Evolutionary conservation across 2,329 filamentous ascomycete species (phyloP).

Genomic region (Penicillium nordicum): DNA sequence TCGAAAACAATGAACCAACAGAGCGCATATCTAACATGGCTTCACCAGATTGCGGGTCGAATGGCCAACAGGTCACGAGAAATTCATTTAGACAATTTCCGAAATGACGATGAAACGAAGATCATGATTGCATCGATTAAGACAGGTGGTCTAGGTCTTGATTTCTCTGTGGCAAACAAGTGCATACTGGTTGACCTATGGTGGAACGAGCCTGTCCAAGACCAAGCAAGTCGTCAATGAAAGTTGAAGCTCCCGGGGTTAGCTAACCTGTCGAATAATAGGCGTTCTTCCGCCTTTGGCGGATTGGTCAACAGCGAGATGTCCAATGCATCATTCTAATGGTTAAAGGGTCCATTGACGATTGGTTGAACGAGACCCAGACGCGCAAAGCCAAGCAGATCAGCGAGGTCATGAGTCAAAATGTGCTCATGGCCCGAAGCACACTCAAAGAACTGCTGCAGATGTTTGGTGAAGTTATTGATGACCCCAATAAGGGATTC

Average conservation of each 20-base stretch:
- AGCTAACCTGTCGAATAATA: background rate
- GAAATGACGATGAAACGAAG: conserved; percentile 33
- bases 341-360: conserved; percentile 57
- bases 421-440: conserved; percentile 13
- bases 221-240: conserved; percentile 48
- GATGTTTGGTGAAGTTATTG: conserved; percentile 20
- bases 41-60: conserved; percentile 47
- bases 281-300: conserved; percentile 58
- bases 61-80: conserved; percentile 46
- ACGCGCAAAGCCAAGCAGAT: conserved; percentile 45
- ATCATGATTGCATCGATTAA: conserved; percentile 57
- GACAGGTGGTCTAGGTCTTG: conserved; percentile 57
- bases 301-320: conserved; percentile 62
- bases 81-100: conserved; percentile 48
- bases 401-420: conserved; percentile 23
- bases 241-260: too few species aligned
- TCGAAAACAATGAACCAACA: too few species aligned
- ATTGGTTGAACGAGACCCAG: conserved; percentile 56
- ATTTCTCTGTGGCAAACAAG: conserved; percentile 59
- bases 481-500: background rate
- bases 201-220: conserved; percentile 61
- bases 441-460: conserved; percentile 22
- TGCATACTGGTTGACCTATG: conserved; percentile 56
- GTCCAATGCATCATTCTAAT: conserved; percentile 59
- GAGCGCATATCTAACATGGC: background rate